Evolutionary conservation across 345 rosid species (phyloP), one percentile per base, ranked within the genome.

Genomic region (Clarkia xantiana): DNA sequence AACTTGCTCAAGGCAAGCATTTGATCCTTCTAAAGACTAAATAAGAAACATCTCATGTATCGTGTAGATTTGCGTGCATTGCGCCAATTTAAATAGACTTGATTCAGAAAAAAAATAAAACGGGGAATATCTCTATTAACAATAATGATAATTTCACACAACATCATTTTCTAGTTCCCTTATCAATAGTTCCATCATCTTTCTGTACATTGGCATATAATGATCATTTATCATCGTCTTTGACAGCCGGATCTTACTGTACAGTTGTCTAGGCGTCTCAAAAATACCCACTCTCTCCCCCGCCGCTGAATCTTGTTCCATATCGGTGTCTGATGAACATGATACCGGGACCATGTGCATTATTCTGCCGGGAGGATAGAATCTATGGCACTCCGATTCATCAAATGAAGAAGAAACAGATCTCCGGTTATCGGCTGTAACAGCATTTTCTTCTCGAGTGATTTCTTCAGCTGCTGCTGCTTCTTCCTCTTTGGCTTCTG

Each of bases 191-290:
- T 91, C 94, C 74, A 84, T 82, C 95, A 80, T 86, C 69, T 71
- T 91, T 75, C 74, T 81, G 64, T 84, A 82, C 85, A 82, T 80
- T 13, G 95, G 96, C 96, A 86, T 86, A 41, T 91, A 91, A 59
- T 91, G 98, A 72, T 91, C 98, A 48, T 91, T 78, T 38, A 91
- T 87, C 95, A 86, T 82, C 1, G 95, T 84, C 66, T 70, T 80
- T 0, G 95, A 91, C 9, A 91, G 84, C 29, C 96, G 74, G 50
- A 91, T 73, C 77, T 82, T 91, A 70, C 76, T 82, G 68, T 91
- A 84, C 68, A 93, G 71, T 67, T 93, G 78, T 62, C 96, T 78
- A 6, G 84, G 87, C 12, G 96, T 84, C 75, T 82, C 84, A 14
- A 73, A 87, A 63, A 87, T 62, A 10, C 72, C 76, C 9, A 75